Evolutionary conservation across 805 yeast genomes (phyloP).

Genomic region (Starmerella apicola): DNA sequence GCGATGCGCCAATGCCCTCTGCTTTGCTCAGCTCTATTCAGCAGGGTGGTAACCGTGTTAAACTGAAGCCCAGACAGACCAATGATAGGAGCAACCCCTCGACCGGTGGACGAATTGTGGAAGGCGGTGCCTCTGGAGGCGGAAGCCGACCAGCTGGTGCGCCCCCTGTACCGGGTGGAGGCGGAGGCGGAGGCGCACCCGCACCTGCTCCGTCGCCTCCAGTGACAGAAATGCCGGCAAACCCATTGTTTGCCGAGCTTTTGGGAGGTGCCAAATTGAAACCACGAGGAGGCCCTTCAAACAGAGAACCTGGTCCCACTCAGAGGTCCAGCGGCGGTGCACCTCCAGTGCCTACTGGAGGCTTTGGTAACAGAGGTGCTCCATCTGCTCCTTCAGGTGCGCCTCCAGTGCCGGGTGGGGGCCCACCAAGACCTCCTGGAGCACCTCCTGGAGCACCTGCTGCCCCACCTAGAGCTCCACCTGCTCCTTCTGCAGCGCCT

Average conservation of each 20-base stretch:
- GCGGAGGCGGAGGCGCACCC: constrained; percentile 8
- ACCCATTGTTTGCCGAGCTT: constrained; percentile 18
- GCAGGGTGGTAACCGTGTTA: constrained; percentile 40
- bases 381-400: constrained; percentile 10
- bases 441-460: constrained; percentile 5
- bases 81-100: constrained; percentile 54
- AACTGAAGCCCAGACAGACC: constrained; percentile 50
- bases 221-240: constrained; percentile 14
- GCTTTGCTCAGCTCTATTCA: constrained; percentile 68
- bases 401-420: constrained; percentile 12
- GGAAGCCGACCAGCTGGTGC: constrained; percentile 18
- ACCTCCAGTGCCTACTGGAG: constrained; percentile 11
- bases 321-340: constrained; percentile 7
- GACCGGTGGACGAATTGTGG: constrained; percentile 31
- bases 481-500: constrained; percentile 21
- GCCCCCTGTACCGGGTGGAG: constrained; percentile 5
- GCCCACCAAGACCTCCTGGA: constrained; percentile 6
- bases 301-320: constrained; percentile 3
- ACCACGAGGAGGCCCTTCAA: constrained; percentile 7
- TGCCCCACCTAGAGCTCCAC: constrained; percentile 18
- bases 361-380: constrained; percentile 2
- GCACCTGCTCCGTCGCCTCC: constrained; percentile 6
- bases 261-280: constrained; percentile 16
- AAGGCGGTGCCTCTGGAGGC: constrained; percentile 19
- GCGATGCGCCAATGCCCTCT: constrained; percentile 21